Evolutionary conservation across 1,284 basidiomycete species (phyloP).

Genomic region (Marasmius sp.): DNA sequence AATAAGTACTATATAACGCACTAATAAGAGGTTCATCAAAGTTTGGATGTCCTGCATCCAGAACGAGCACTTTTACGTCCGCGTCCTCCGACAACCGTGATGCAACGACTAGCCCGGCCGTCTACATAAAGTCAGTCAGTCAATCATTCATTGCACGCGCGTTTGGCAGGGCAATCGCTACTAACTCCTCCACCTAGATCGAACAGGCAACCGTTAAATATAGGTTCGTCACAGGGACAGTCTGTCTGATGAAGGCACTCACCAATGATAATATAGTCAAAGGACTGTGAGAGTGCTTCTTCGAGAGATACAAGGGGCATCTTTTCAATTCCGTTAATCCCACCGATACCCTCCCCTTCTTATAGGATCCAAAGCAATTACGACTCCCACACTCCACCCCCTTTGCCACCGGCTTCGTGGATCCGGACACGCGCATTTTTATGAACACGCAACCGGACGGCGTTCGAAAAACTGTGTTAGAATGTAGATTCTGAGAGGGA

Average conservation of each 20-base stretch:
- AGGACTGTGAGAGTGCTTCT: not conserved
- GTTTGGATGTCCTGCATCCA: conserved; percentile 18
- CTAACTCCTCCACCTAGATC: not conserved
- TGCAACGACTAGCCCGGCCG: conserved; percentile 71
- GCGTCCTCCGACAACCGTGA: conserved; percentile 69
- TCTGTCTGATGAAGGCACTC: not conserved
- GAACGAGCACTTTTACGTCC: conserved; percentile 57
- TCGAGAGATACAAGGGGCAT: not conserved
- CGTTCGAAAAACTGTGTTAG: no score
- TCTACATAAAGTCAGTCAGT: not conserved
- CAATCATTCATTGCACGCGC: not conserved
- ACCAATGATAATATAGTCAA: not conserved
- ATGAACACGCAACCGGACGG: no score
- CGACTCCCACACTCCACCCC: no score
- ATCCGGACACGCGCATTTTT: no score
- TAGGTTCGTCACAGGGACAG: not conserved
- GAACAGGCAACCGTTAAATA: not conserved
- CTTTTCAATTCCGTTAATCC: not conserved
- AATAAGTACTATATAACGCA: conserved; percentile 7
- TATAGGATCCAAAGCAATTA: not conserved
- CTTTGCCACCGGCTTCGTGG: no score
- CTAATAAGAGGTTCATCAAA: conserved; percentile 30
- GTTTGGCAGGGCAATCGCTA: not conserved
- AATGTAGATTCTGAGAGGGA: no score
- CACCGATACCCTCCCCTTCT: not conserved